Evolutionary conservation across 352 stramenopile genomes (phyloP).

Genomic region (Globisporangium parvum): DNA sequence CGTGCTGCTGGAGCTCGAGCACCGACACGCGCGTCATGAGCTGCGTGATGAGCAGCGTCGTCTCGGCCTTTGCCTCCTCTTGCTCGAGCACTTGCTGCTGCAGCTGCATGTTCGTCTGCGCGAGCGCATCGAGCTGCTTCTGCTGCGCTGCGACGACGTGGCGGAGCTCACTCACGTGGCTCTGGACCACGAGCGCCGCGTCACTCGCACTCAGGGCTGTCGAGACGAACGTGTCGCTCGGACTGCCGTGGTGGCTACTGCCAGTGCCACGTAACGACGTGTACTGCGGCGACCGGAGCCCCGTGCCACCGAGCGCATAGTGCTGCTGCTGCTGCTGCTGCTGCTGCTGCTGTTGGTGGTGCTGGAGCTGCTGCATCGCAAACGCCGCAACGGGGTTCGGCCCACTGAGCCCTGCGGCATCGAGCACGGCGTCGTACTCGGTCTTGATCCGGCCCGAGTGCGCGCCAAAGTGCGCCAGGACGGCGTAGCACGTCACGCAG

Average conservation of each 20-base stretch:
- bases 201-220: neutral
- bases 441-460: conserved; percentile 21
- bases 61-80: conserved; percentile 78
- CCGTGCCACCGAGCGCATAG: conserved; percentile 8
- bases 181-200: conserved; percentile 13
- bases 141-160: conserved; percentile 47
- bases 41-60: conserved; percentile 79
- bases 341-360: conserved; percentile 14
- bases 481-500: conserved; percentile 69
- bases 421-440: conserved; percentile 23
- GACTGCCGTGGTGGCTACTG: conserved; percentile 2
- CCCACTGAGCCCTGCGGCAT: conserved; percentile 15
- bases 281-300: conserved; percentile 7
- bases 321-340: conserved; percentile 22
- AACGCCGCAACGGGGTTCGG: conserved; percentile 24
- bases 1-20: conserved; percentile 55
- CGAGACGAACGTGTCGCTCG: conserved; percentile 10
- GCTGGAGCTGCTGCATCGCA: conserved; percentile 23
- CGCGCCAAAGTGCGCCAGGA: conserved; percentile 36
- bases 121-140: conserved; percentile 68
- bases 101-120: conserved; percentile 70
- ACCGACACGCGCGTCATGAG: conserved; percentile 80
- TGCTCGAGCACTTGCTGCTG: conserved; percentile 78
- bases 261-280: neutral
- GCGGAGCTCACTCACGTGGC: conserved; percentile 47